phyloP scores from a whole-genome alignment of 805 yeast species.

The Candida nanaspora region DNA sequence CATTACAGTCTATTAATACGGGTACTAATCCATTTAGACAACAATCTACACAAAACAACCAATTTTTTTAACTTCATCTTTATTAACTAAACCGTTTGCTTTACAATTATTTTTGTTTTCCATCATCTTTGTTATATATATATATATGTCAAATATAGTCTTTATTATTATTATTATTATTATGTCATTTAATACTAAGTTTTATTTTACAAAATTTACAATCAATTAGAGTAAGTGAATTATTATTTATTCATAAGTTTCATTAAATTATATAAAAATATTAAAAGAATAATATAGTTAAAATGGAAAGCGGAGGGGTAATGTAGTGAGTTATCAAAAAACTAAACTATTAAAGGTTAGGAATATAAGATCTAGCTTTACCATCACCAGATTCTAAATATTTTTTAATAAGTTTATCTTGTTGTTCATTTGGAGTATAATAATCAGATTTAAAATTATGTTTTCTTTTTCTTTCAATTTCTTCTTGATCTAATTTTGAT shows the following conservation, averaged over 20 bases:
- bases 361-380: conserved; percentile 20
- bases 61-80: no score
- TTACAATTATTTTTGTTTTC: no score
- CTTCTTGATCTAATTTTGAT: conserved; percentile 25
- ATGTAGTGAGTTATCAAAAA: background rate
- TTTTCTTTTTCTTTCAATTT: conserved; percentile 19
- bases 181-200: no score
- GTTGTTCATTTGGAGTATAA: conserved; percentile 14
- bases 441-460: conserved; percentile 21
- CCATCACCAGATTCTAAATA: conserved; percentile 21
- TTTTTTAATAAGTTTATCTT: conserved; percentile 18
- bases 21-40: conserved; percentile 8
- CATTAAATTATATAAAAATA: background rate
- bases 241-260: no score
- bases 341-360: background rate
- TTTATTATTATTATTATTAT: no score
- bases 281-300: background rate
- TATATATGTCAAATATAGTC: no score
- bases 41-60: background rate
- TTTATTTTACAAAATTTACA: no score
- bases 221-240: no score
- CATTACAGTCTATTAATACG: conserved; percentile 2
- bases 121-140: no score
- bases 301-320: background rate
- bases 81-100: no score